Base-by-base conservation (phyloP, 441 rosid genomes). In the Raphanus hybrid region DNA sequence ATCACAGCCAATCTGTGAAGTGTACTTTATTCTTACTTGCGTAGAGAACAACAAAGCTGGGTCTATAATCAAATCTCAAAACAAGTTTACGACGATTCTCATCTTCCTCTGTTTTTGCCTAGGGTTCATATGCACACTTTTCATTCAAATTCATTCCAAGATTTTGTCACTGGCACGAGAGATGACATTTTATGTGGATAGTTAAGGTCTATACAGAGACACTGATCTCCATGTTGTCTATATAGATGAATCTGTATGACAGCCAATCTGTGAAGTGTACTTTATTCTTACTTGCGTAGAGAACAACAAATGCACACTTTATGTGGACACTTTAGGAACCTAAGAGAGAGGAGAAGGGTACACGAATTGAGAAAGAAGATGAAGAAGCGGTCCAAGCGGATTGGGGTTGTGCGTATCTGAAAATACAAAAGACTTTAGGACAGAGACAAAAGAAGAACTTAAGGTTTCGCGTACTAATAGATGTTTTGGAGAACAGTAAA, bases 401-500 rank as follows among this genome's bases (percentile, higher is more conserved):
- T 85, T 77, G 89, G 80, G 67, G 29, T 60, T 78, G 85, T 74
- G 86, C 83, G 85, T 67, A 73, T 79, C 76, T 78, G 15, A 45
- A 16, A 59, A 58, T 45, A 60, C 18, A 3, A 12, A 20, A 20
- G 23, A 20, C 23, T 20, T 20, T 20, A 67, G 16, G 68, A 71
- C 43, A 50, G 34, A 37, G 71, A 65, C 62, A 9, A 68, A 8
- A 75, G 16, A 4, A 5, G 20, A 43, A 66, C 32, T 9, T 45
- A 5, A 55, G 23, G 23, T 20, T 20, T 20, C 23, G 23, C 23
- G 23, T 20, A 20, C 23, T 20, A 20, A 20, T 20, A 20, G 23
- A 20, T 20, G 23, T 20, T 20, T 20, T 20, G 23, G 48, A 0
- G 37, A 8, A 35, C 0, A 0, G 0, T 0, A 6, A 43, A 12